These are phyloP conservation scores for Aspergillus cavernicola DNA, from an alignment of 495 filamentous ascomycete genomes.

Conservation along the genomic window DNA sequence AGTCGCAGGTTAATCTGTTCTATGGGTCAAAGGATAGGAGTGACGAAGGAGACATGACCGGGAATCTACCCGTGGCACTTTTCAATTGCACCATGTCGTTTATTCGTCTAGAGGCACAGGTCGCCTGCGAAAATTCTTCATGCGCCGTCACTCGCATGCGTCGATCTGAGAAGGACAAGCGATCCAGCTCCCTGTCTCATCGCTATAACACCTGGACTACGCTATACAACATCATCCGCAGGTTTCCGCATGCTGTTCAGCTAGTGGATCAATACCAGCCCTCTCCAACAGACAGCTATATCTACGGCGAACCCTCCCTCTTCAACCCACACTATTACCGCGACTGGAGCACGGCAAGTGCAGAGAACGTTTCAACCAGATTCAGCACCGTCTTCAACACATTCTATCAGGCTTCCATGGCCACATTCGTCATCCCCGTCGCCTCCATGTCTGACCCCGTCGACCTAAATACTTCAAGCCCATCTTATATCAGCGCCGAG, in stretches of 20 bases:
- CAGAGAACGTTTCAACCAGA: background rate
- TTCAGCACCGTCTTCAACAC: background rate
- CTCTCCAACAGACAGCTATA: background rate
- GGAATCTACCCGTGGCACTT: background rate
- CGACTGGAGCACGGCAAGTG: background rate
- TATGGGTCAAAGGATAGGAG: background rate
- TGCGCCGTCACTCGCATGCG: background rate
- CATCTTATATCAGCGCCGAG: background rate
- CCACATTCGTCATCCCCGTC: background rate
- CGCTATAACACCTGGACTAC: background rate
- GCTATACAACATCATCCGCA: background rate
- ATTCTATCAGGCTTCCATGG: background rate
- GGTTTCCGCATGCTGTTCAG: background rate
- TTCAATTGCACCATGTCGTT: background rate
- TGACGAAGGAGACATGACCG: background rate
- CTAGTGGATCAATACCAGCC: background rate
- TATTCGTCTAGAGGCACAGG: background rate
- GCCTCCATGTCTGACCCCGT: background rate
- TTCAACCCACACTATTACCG: background rate
- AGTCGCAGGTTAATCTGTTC: background rate
- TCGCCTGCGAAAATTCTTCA: background rate
- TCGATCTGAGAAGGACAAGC: background rate
- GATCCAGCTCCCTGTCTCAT: background rate
- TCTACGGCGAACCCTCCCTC: background rate
- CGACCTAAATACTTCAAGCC: background rate